These are phyloP conservation scores for Saccharomyces paradoxus DNA, from an alignment of 805 yeast genomes.

Conservation along the genomic window DNA sequence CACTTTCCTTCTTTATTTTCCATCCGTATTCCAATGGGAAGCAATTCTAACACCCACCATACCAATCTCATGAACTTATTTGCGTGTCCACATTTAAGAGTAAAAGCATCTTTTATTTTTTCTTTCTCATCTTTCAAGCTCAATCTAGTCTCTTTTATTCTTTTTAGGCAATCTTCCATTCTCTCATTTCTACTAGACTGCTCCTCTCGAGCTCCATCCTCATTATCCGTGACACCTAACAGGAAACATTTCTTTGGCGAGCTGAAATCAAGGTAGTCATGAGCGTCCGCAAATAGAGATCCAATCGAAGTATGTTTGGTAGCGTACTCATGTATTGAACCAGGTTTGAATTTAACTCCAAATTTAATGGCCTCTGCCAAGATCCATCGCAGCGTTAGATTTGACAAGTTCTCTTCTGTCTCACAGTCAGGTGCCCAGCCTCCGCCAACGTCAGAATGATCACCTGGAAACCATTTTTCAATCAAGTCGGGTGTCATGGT, in stretches of 20 bases:
- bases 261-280: constrained; percentile 39
- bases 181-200: not conserved
- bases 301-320: constrained; percentile 33
- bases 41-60: constrained; percentile 58
- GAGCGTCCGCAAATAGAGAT: constrained; percentile 42
- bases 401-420: constrained; percentile 32
- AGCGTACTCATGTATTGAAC: constrained; percentile 36
- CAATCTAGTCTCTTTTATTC: not conserved
- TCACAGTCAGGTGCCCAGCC: constrained; percentile 50
- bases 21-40: constrained; percentile 49
- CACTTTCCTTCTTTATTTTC: constrained; percentile 44
- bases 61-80: constrained; percentile 16
- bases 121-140: constrained; percentile 36
- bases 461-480: constrained; percentile 64
- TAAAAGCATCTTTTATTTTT: constrained; percentile 16
- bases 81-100: constrained; percentile 4
- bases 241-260: not conserved
- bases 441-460: constrained; percentile 64
- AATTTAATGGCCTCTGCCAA: constrained; percentile 42
- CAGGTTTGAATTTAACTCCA: constrained; percentile 42
- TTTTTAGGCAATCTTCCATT: not conserved
- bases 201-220: not conserved
- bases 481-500: constrained; percentile 21
- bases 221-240: not conserved
- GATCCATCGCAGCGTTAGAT: constrained; percentile 55